phyloP scores from a whole-genome alignment of 208 protist species.

The Vickermania ingenoplastis region DNA sequence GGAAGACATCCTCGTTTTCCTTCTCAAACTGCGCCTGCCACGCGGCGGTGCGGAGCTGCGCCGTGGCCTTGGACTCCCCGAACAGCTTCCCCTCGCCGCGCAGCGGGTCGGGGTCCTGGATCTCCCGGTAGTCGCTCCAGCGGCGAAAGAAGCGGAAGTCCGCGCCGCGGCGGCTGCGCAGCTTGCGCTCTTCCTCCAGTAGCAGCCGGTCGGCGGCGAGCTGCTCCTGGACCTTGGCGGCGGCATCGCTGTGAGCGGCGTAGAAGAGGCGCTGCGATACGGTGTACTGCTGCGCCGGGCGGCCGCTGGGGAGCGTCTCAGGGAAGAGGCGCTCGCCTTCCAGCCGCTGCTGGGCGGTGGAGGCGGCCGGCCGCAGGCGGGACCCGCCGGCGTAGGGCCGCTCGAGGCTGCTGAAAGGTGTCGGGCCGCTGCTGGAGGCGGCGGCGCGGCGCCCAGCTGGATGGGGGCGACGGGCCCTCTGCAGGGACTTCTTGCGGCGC shows the following conservation, averaged over 20 bases:
- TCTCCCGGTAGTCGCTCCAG: conserved; percentile 61
- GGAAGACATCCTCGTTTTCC: conserved; percentile 67
- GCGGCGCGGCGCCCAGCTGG: neutral
- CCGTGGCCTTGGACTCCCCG: conserved; percentile 38
- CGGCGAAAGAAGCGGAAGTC: conserved; percentile 63
- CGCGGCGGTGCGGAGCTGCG: conserved; percentile 48
- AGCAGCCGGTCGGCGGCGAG: conserved; percentile 16
- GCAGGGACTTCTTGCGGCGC: neutral
- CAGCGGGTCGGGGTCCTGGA: conserved; percentile 67
- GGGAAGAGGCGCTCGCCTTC: conserved; percentile 58
- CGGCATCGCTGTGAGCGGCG: conserved; percentile 13
- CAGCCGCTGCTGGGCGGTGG: conserved; percentile 21
- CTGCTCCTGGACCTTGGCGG: conserved; percentile 29
- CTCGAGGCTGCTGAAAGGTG: neutral
- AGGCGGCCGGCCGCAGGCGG: conserved; percentile 31
- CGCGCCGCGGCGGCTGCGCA: conserved; percentile 15
- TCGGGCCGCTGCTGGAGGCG: neutral
- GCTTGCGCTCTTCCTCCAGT: conserved; percentile 25
- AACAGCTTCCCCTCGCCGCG: conserved; percentile 29
- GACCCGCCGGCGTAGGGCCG: conserved; percentile 4
- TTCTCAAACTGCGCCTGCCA: conserved; percentile 86
- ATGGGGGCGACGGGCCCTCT: too few relatives aligned
- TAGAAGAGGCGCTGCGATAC: conserved; percentile 48
- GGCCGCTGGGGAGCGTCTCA: conserved; percentile 66
- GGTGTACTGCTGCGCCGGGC: conserved; percentile 55